These are phyloP conservation scores for Pyronema omphalodes DNA, from an alignment of 495 filamentous ascomycete genomes.

Conservation along the genomic window DNA sequence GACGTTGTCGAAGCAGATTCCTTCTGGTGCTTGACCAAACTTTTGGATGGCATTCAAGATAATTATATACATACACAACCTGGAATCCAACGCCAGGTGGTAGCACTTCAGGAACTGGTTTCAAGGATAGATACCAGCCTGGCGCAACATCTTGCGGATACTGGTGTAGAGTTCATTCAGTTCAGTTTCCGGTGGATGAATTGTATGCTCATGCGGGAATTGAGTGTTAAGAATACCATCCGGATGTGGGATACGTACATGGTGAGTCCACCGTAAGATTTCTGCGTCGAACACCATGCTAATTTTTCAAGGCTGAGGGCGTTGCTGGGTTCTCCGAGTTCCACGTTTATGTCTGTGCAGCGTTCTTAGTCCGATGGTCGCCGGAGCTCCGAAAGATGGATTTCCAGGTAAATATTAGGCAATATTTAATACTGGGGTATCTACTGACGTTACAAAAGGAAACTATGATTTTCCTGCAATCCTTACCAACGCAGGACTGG, in stretches of 20 bases:
- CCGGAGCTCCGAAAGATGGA: conserved; percentile 92
- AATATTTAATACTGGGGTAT: not conserved
- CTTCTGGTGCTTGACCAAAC: conserved; percentile 94
- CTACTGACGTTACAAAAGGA: conserved; percentile 35
- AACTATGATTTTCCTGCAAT: conserved; percentile 98
- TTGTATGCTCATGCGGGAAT: conserved; percentile 90
- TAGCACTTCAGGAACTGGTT: conserved; percentile 70
- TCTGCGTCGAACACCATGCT: not conserved
- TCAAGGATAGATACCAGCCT: conserved; percentile 70
- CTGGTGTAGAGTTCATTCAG: conserved; percentile 95
- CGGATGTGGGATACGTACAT: conserved; percentile 99
- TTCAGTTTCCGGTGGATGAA: conserved; percentile 99
- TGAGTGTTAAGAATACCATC: conserved; percentile 87
- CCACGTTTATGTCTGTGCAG: conserved; percentile 94
- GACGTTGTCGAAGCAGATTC: conserved; percentile 96
- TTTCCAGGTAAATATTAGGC: conserved; percentile 39
- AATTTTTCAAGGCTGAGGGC: conserved; percentile 59
- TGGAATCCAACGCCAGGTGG: conserved; percentile 85
- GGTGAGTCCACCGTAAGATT: conserved; percentile 29
- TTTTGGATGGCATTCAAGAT: conserved; percentile 94
- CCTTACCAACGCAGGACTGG: conserved; percentile 84
- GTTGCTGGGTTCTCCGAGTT: conserved; percentile 87
- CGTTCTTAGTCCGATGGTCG: conserved; percentile 98
- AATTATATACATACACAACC: conserved; percentile 97
- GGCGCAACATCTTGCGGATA: conserved; percentile 70